Evolutionary conservation across 2,329 filamentous ascomycete genomes (phyloP), one percentile per base, ranked within the genome.

Genomic region (Talaromyces funiculosus): DNA sequence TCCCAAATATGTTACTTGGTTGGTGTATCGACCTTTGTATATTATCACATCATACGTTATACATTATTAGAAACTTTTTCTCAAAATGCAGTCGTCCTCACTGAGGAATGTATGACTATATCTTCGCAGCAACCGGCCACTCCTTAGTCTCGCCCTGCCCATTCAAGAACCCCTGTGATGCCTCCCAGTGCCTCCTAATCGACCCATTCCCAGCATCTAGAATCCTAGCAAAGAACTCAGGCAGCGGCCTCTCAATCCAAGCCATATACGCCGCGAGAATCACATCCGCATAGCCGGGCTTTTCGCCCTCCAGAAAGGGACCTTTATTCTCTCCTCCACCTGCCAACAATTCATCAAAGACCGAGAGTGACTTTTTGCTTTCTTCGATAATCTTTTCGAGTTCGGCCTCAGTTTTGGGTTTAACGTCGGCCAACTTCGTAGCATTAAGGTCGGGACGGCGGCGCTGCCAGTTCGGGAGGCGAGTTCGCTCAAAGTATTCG

Each of bases 91-190:
- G 29, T 33, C 45, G 24, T 10, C 18, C 7, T 20, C 2, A 7
- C 22, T 20, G 12, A 53, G 9, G 22, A 14, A 20, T 31, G 45
- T 9, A 22, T n/a, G 31, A 35, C 47, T 51, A 51, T 14, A 51
- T 51, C 29, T 35, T 33, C 29, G 66, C 61, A 61, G 65, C 61
- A 61, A 71, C 51, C 3, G 67, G 57, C 71, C 72, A 74, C 24
- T 71, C 68, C 64, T 68, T 73, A 42, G 71, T 67, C 53, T 72
- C 67, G 0, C 72, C 72, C 53, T 73, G 71, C 1, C 69, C 72
- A 43, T 71, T 64, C 35, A 73, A 53, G 68, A 70, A 74, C 16
- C 67, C 68, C 59, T 65, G 63, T 64, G 66, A 70, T 16, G 67
- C 71, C 24, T 71, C 66, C 66, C 67, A 74, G 38, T 73, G 57